phyloP scores from a whole-genome alignment of 2,329 filamentous ascomycete genomes.

The Penicillium janthinellum region DNA sequence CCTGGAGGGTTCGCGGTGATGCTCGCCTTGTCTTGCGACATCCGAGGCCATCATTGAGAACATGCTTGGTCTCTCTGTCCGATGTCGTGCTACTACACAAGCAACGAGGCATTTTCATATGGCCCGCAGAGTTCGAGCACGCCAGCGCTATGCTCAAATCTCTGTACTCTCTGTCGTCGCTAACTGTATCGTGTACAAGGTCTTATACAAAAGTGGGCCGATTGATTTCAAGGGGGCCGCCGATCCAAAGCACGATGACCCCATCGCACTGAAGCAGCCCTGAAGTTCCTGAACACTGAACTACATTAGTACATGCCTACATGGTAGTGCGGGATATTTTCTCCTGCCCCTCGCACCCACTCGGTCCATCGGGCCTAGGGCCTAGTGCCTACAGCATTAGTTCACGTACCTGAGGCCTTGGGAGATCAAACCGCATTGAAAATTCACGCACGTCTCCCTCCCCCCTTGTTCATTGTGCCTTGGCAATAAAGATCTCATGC shows the following conservation, averaged over 20 bases:
- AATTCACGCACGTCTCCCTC: slow-evolving; percentile 15
- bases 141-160: neutral
- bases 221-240: slow-evolving; percentile 8
- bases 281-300: neutral
- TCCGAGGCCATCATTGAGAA: neutral
- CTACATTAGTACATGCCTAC: too few relatives aligned
- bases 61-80: neutral
- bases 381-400: slow-evolving; percentile 14
- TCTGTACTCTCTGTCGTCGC: neutral
- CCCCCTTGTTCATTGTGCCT: slow-evolving; percentile 1
- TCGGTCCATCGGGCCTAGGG: slow-evolving; percentile 21
- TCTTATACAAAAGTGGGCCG: slow-evolving; percentile 2
- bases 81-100: slow-evolving; percentile 9
- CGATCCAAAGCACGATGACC: slow-evolving; percentile 24
- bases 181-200: neutral
- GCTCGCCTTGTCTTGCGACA: neutral
- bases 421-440: slow-evolving; percentile 15
- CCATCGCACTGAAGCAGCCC: slow-evolving; percentile 10
- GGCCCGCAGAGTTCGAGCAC: slow-evolving; percentile 9
- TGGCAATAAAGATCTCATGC: neutral
- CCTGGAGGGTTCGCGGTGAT: neutral
- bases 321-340: slow-evolving; percentile 21
- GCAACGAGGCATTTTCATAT: slow-evolving; percentile 12
- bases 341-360: slow-evolving; percentile 7
- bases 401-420: slow-evolving; percentile 19